These are phyloP conservation scores for Atractiella rhizophila DNA, from an alignment of 768 basidiomycete genomes.

Conservation along the genomic window DNA sequence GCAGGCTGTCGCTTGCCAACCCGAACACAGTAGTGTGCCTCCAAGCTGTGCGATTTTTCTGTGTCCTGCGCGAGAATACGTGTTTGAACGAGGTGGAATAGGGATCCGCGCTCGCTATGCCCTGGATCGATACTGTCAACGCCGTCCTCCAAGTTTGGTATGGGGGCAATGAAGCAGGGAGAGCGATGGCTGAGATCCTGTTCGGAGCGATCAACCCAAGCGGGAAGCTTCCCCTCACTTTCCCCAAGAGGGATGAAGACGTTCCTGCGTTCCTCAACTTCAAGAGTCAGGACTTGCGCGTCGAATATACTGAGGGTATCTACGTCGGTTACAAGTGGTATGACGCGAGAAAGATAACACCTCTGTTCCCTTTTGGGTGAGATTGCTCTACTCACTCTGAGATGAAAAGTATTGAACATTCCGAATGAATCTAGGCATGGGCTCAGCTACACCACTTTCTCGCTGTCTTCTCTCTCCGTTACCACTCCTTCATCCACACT, in stretches of 20 bases:
- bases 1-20: conserved; percentile 13
- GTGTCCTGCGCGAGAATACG: too few species aligned
- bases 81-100: conserved; percentile 13
- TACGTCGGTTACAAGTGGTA: conserved; percentile 20
- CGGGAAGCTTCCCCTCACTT: conserved; percentile 28
- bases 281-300: neutral
- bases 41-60: too few species aligned
- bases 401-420: too few species aligned
- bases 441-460: too few species aligned
- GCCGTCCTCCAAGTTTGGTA: conserved; percentile 4
- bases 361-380: conserved; percentile 6
- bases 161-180: conserved; percentile 31
- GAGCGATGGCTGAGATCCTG: conserved; percentile 34
- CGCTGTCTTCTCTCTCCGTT: too few species aligned
- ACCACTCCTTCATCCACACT: too few species aligned
- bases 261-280: conserved; percentile 19
- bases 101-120: conserved; percentile 30
- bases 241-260: conserved; percentile 5
- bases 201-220: conserved; percentile 38
- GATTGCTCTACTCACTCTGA: too few species aligned
- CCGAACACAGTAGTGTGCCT: conserved; percentile 17
- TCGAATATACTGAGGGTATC: conserved; percentile 18
- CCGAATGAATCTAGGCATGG: too few species aligned
- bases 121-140: conserved; percentile 28
- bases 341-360: conserved; percentile 7